phyloP scores from a whole-genome alignment of 78 protist species.

The Dictyostelium brefeldianum region DNA sequence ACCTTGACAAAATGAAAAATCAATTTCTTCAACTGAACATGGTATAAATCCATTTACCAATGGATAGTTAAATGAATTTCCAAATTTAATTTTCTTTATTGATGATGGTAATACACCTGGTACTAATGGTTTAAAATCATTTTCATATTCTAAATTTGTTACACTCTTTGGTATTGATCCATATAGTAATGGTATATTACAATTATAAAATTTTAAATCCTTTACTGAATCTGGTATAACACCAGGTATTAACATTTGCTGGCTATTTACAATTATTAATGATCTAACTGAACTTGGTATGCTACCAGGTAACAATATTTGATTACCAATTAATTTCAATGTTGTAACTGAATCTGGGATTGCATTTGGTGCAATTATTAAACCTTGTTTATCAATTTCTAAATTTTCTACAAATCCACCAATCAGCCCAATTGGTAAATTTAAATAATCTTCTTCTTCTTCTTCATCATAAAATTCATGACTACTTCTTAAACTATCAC shows the following conservation, averaged over 20 bases:
- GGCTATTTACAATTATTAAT: not conserved
- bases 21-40: not conserved
- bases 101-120: not conserved
- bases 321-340: constrained; percentile 16
- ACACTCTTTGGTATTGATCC: not conserved
- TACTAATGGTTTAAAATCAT: not conserved
- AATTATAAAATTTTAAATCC: not conserved
- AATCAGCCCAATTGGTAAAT: constrained; percentile 12
- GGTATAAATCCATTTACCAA: not conserved
- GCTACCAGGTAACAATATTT: not conserved
- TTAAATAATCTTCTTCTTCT: constrained; percentile 9
- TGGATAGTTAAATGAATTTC: not conserved
- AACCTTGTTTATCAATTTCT: constrained; percentile 14
- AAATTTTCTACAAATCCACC: constrained; percentile 4
- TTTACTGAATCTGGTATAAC: not conserved
- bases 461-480: too few species aligned
- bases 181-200: not conserved
- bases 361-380: not conserved
- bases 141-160: not conserved
- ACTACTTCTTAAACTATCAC: too few species aligned
- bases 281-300: constrained; percentile 6
- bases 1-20: not conserved
- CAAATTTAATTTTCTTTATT: constrained; percentile 7
- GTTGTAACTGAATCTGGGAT: constrained; percentile 4
- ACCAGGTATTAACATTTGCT: constrained; percentile 16